Conservation (phyloP, 2,329 filamentous ascomycete species). For the Botrytis fragariae region DNA sequence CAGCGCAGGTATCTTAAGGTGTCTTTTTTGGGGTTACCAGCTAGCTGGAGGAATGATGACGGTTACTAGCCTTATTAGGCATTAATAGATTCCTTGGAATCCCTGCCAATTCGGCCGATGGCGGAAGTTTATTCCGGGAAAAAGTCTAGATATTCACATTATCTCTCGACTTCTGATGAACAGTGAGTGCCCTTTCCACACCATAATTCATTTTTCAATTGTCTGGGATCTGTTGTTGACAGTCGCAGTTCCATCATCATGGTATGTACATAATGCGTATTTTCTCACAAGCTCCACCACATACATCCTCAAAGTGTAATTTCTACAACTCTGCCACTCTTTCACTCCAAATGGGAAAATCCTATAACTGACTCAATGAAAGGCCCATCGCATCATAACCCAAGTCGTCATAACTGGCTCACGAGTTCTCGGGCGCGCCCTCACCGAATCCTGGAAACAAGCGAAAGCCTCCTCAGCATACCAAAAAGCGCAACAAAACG, state of each 20-base stretch:
- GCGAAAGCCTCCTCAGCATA: conserved; percentile 84
- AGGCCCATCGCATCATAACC: conserved; percentile 94
- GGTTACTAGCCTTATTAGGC: conserved; percentile 14
- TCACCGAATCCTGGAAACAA: conserved; percentile 93
- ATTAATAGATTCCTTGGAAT: neutral
- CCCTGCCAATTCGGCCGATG: neutral
- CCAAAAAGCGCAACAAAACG: conserved; percentile 64
- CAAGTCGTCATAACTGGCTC: conserved; percentile 88
- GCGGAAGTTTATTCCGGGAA: conserved; percentile 17
- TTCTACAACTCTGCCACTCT: neutral
- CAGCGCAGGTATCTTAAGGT: conserved; percentile 13
- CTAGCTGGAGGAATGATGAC: conserved; percentile 12
- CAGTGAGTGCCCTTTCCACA: neutral
- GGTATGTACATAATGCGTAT: neutral
- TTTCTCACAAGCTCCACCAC: neutral
- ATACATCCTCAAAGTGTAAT: neutral
- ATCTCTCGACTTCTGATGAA: conserved; percentile 1
- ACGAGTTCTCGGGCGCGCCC: conserved; percentile 89
- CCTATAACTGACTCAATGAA: conserved; percentile 15
- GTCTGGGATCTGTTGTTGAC: neutral
- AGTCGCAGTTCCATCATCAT: neutral
- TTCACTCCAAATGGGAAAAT: neutral
- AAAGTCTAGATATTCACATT: conserved; percentile 16
- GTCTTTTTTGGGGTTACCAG: conserved; percentile 13
- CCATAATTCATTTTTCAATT: conserved; percentile 1